Evolutionary conservation across 2,329 filamentous ascomycete species (phyloP).

Genomic region (Didymella arachidicola): DNA sequence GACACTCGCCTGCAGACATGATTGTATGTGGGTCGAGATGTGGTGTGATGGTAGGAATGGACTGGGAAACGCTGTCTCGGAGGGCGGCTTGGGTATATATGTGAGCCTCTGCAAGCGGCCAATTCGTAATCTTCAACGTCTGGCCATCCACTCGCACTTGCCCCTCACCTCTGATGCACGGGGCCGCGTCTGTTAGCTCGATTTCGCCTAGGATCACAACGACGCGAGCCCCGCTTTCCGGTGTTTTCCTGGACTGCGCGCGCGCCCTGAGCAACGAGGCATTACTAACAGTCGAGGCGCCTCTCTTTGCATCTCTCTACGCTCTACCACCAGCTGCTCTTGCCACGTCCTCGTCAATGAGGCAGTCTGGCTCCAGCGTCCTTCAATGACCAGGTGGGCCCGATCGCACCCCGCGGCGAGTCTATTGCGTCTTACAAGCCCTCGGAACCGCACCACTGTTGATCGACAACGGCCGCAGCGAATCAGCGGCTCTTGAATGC

Average conservation of each 20-base stretch:
- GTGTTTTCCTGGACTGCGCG: conserved; percentile 1
- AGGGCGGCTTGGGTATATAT: conserved; percentile 29
- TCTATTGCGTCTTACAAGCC: conserved; percentile 21
- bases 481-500: conserved; percentile 8
- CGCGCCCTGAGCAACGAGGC: conserved; percentile 1
- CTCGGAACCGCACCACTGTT: conserved; percentile 19
- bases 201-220: conserved; percentile 22
- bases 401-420: conserved; percentile 12
- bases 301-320: neutral
- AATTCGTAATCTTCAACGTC: conserved; percentile 42
- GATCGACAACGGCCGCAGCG: conserved; percentile 12
- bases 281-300: conserved; percentile 3
- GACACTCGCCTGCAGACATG: conserved; percentile 48
- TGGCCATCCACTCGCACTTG: conserved; percentile 35
- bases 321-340: neutral
- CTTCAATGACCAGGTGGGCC: neutral
- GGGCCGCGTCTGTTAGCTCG: conserved; percentile 35
- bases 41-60: conserved; percentile 18
- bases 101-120: conserved; percentile 29
- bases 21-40: conserved; percentile 30
- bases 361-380: neutral
- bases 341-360: neutral
- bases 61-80: conserved; percentile 11
- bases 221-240: conserved; percentile 14
- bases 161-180: conserved; percentile 32